These are phyloP conservation scores for Aspergillus sclerotialis DNA, from an alignment of 2,329 filamentous ascomycete species.

Conservation along the genomic window DNA sequence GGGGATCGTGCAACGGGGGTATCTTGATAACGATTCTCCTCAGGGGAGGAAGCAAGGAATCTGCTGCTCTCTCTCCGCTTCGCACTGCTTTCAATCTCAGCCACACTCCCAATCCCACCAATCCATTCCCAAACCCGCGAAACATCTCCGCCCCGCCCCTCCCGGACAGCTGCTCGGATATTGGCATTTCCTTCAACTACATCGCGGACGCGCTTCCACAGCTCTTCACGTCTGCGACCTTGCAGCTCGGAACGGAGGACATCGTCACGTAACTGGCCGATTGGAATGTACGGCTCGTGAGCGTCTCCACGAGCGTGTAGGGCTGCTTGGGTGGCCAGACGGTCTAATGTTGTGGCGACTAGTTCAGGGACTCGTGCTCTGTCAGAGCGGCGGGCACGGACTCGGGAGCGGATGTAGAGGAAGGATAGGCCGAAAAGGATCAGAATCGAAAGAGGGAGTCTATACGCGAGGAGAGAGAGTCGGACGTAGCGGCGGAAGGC, in stretches of 20 bases:
- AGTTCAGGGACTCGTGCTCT: slow-evolving; percentile 71
- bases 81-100: slow-evolving; percentile 18
- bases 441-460: slow-evolving; percentile 45
- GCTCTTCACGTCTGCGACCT: slow-evolving; percentile 63
- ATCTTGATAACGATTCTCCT: slow-evolving; percentile 12
- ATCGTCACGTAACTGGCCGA: slow-evolving; percentile 86
- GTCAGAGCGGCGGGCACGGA: slow-evolving; percentile 57
- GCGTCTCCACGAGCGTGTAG: slow-evolving; percentile 60
- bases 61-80: slow-evolving; percentile 20
- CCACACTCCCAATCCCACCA: slow-evolving; percentile 50
- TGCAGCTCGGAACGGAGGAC: slow-evolving; percentile 77
- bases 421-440: slow-evolving; percentile 39
- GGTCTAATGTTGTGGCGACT: slow-evolving; percentile 75
- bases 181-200: slow-evolving; percentile 95
- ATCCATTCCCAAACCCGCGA: slow-evolving; percentile 64
- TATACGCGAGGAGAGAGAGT: slow-evolving; percentile 44
- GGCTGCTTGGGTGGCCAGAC: slow-evolving; percentile 75
- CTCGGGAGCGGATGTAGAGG: slow-evolving; percentile 58
- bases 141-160: slow-evolving; percentile 49
- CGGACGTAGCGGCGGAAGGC: slow-evolving; percentile 40
- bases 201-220: slow-evolving; percentile 76
- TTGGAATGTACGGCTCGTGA: slow-evolving; percentile 72
- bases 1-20: slow-evolving; percentile 16
- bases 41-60: slow-evolving; percentile 20
- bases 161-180: slow-evolving; percentile 69